phyloP scores from a whole-genome alignment of 148 eudicot genomes.

The Rhododendron kiyosumense region DNA sequence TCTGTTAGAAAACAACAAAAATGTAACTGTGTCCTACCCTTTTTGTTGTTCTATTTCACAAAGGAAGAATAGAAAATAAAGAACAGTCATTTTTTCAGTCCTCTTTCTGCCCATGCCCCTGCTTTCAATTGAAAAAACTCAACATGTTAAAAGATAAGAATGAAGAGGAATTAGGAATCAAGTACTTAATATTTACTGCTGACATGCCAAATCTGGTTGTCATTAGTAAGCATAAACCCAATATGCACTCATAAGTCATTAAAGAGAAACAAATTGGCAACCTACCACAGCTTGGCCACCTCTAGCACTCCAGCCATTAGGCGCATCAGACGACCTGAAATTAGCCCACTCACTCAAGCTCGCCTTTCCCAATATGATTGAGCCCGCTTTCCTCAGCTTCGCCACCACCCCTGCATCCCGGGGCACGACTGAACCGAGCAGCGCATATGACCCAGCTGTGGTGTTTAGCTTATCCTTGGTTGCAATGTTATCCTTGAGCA shows the following conservation, averaged over 20 bases:
- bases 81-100: not conserved
- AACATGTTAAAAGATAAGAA: not conserved
- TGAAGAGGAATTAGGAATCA: not conserved
- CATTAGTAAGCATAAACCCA: not conserved
- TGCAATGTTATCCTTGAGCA: slow-evolving; percentile 40
- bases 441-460: slow-evolving; percentile 34
- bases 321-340: not conserved
- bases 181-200: no score
- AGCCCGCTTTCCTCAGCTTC: slow-evolving; percentile 27
- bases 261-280: not conserved
- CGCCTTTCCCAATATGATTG: slow-evolving; percentile 35
- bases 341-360: slow-evolving; percentile 38
- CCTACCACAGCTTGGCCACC: slow-evolving; percentile 33
- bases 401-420: slow-evolving; percentile 23
- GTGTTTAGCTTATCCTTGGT: slow-evolving; percentile 42
- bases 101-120: not conserved
- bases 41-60: not conserved
- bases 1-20: no score
- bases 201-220: no score
- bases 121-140: not conserved
- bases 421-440: slow-evolving; percentile 26
- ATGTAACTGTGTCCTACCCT: not conserved
- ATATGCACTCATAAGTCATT: not conserved
- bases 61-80: not conserved
- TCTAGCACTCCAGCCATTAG: slow-evolving; percentile 33